A percentile compares a stretch with the other conserved stretches of the same genome.
These are phyloP conservation scores for Tulasnella sp. DNA, from an alignment of 768 basidiomycete species.

Conservation along the genomic window DNA sequence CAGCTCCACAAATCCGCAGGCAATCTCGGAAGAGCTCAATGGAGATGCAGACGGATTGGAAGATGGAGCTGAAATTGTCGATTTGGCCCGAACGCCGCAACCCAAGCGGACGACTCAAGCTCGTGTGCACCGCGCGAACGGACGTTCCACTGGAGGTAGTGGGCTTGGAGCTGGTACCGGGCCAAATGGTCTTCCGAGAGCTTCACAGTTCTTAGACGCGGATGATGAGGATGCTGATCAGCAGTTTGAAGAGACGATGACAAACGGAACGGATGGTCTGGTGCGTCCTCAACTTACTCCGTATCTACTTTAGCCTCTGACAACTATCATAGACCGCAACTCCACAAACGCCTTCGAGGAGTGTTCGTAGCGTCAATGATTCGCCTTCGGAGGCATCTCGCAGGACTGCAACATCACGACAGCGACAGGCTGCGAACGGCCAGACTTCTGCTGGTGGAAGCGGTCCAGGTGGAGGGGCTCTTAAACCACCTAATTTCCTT, in stretches of 20 bases:
- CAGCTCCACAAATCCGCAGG: neutral
- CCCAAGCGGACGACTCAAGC: slow-evolving; percentile 7
- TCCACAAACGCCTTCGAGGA: neutral
- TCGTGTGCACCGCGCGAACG: neutral
- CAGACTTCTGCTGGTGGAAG: neutral
- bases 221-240: slow-evolving; percentile 62
- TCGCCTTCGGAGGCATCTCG: slow-evolving; percentile 16
- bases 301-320: neutral
- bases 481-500: slow-evolving; percentile 5
- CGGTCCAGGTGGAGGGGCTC: neutral
- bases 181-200: slow-evolving; percentile 34
- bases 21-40: slow-evolving; percentile 19
- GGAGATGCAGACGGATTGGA: slow-evolving; percentile 25
- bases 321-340: neutral
- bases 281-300: slow-evolving; percentile 16
- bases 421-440: neutral
- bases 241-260: slow-evolving; percentile 77
- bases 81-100: slow-evolving; percentile 5
- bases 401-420: slow-evolving; percentile 5
- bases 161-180: neutral
- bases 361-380: slow-evolving; percentile 14
- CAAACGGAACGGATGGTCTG: slow-evolving; percentile 69
- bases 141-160: neutral
- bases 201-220: slow-evolving; percentile 83
- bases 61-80: slow-evolving; percentile 22